Conservation (phyloP, 2,329 filamentous ascomycete genomes). For the Aspergillus viridinutans region DNA sequence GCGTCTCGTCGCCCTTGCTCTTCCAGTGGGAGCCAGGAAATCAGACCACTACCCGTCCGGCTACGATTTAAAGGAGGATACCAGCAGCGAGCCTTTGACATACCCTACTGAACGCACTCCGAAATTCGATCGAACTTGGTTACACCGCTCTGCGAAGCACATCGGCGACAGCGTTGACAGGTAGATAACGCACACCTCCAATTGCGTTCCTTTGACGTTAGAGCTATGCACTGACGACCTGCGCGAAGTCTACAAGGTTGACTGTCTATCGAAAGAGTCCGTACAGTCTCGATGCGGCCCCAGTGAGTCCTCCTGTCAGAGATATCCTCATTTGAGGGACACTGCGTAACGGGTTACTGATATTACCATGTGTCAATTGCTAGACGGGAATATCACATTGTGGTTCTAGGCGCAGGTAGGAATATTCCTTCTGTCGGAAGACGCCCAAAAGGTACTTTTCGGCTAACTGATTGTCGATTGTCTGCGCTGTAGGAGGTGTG, state of each 20-base stretch:
- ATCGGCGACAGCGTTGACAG: not conserved
- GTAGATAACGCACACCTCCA: not conserved
- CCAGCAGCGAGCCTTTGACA: not conserved
- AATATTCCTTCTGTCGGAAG: conserved; percentile 6
- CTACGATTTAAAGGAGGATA: not conserved
- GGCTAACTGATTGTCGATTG: conserved; percentile 15
- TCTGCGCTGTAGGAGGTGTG: conserved; percentile 64
- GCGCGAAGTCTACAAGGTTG: not conserved
- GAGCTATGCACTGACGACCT: not conserved
- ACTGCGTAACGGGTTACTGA: conserved; percentile 14
- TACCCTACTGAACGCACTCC: not conserved
- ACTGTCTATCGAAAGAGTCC: not conserved
- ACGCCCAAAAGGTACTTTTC: not conserved
- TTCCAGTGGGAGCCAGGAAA: conserved; percentile 11
- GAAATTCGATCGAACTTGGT: not conserved
- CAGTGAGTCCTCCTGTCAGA: conserved; percentile 27
- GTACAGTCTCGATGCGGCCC: conserved; percentile 29
- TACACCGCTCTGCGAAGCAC: not conserved
- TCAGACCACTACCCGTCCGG: conserved; percentile 1
- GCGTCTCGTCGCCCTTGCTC: conserved; percentile 19
- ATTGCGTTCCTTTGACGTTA: not conserved
- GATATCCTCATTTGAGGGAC: not conserved
- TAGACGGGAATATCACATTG: conserved; percentile 76
- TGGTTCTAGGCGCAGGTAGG: conserved; percentile 73
- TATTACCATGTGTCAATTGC: conserved; percentile 3